These are phyloP conservation scores for Phytophthora fragariae DNA, from an alignment of 352 stramenopile genomes.

Conservation along the genomic window DNA sequence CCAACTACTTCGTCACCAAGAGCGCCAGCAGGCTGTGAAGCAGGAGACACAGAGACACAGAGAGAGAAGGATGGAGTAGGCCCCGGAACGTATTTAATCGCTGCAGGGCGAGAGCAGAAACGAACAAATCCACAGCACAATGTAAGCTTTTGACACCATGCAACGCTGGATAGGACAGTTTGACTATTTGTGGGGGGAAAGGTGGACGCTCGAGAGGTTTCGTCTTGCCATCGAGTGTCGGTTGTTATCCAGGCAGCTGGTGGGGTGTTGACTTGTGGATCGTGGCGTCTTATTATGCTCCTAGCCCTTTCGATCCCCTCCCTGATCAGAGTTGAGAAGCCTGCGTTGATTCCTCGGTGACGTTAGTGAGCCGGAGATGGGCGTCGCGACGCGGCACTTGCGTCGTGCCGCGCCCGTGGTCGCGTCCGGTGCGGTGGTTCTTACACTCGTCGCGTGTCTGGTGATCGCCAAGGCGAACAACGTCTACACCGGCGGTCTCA, in stretches of 20 bases:
- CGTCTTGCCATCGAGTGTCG: neutral
- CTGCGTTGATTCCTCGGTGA: neutral
- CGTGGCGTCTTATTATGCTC: slow-evolving; percentile 26
- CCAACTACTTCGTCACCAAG: slow-evolving; percentile 49
- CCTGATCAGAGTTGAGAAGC: neutral
- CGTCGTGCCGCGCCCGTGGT: slow-evolving; percentile 42
- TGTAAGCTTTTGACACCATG: slow-evolving; percentile 15
- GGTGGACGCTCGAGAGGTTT: slow-evolving; percentile 8
- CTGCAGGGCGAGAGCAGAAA: slow-evolving; percentile 20
- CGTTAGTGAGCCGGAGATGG: slow-evolving; percentile 9
- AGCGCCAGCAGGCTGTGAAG: slow-evolving; percentile 51
- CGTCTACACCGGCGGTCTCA: slow-evolving; percentile 63
- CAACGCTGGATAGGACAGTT: slow-evolving; percentile 8
- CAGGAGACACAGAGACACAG: neutral
- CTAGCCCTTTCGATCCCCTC: neutral
- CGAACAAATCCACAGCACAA: slow-evolving; percentile 4
- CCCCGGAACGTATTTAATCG: slow-evolving; percentile 31
- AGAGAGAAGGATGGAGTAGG: neutral
- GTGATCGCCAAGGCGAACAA: slow-evolving; percentile 56
- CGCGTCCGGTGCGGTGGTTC: slow-evolving; percentile 43
- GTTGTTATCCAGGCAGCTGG: slow-evolving; percentile 1
- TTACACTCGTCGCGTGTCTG: slow-evolving; percentile 63
- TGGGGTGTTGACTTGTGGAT: neutral
- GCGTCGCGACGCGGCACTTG: neutral
- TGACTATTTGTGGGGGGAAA: slow-evolving; percentile 10